Conservation (phyloP, 495 filamentous ascomycete genomes). For the Penicillium cinerascens region DNA sequence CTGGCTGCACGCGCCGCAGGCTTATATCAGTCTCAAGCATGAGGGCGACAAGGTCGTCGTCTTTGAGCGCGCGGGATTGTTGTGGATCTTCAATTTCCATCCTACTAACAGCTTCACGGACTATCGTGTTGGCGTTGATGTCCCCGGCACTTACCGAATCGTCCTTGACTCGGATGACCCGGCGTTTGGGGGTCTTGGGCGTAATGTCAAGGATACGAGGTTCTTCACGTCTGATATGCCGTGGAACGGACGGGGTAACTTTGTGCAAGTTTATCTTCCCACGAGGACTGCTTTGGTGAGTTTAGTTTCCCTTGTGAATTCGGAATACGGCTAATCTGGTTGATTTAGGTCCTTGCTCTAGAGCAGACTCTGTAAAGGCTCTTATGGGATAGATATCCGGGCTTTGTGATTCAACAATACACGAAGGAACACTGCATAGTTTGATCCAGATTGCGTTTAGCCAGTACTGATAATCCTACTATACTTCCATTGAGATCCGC, state of each 20-base stretch:
- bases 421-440: not conserved
- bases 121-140: slow-evolving; percentile 86
- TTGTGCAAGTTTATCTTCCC: slow-evolving; percentile 88
- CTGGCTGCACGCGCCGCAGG: slow-evolving; percentile 85
- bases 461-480: not conserved
- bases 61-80: slow-evolving; percentile 84
- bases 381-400: no score
- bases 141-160: slow-evolving; percentile 79
- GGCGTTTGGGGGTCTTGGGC: slow-evolving; percentile 74
- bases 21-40: slow-evolving; percentile 90
- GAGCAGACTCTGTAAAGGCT: slow-evolving; percentile 43
- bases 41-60: slow-evolving; percentile 92
- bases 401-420: slow-evolving; percentile 10
- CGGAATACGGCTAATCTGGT: not conserved
- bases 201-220: slow-evolving; percentile 70
- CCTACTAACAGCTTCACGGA: slow-evolving; percentile 83
- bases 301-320: slow-evolving; percentile 14
- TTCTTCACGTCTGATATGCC: slow-evolving; percentile 87
- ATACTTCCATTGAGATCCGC: not conserved
- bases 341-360: slow-evolving; percentile 47
- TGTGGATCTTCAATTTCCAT: slow-evolving; percentile 98
- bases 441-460: slow-evolving; percentile 2
- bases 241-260: slow-evolving; percentile 90
- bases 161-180: slow-evolving; percentile 78
- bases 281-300: slow-evolving; percentile 81